These are phyloP conservation scores for Fusarium protoensiforme DNA, from an alignment of 2,329 filamentous ascomycete species.

Conservation along the genomic window DNA sequence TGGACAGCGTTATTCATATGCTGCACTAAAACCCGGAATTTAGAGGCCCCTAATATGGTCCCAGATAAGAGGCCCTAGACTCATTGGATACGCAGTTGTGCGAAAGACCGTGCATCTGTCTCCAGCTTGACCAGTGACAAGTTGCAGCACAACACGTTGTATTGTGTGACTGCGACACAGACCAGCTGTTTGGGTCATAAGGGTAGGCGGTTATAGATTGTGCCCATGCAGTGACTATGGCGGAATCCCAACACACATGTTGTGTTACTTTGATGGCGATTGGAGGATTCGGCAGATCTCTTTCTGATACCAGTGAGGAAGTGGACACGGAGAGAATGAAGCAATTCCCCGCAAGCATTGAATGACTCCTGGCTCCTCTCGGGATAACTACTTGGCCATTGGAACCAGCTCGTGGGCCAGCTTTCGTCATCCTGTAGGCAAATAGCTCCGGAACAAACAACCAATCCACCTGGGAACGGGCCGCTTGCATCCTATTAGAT, in stretches of 20 bases:
- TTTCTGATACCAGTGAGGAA: neutral
- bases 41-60: neutral
- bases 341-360: neutral
- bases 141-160: conserved; percentile 8
- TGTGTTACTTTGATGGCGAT: conserved; percentile 1
- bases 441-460: neutral
- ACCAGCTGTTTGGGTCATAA: neutral
- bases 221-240: conserved; percentile 3
- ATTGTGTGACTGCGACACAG: conserved; percentile 11
- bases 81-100: conserved; percentile 27
- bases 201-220: conserved; percentile 3
- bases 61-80: conserved; percentile 33
- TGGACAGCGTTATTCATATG: conserved; percentile 11
- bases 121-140: conserved; percentile 28
- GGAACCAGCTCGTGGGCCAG: neutral
- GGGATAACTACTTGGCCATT: neutral
- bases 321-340: neutral
- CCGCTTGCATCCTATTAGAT: neutral
- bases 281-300: neutral
- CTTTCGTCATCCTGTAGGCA: neutral
- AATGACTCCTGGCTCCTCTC: neutral
- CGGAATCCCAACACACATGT: neutral
- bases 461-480: neutral
- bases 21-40: neutral
- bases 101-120: conserved; percentile 17